A percentile compares a stretch with the other conserved stretches of the same genome.
Conservation (phyloP, 139 green algal species). For the Desmodesmus armatus region DNA sequence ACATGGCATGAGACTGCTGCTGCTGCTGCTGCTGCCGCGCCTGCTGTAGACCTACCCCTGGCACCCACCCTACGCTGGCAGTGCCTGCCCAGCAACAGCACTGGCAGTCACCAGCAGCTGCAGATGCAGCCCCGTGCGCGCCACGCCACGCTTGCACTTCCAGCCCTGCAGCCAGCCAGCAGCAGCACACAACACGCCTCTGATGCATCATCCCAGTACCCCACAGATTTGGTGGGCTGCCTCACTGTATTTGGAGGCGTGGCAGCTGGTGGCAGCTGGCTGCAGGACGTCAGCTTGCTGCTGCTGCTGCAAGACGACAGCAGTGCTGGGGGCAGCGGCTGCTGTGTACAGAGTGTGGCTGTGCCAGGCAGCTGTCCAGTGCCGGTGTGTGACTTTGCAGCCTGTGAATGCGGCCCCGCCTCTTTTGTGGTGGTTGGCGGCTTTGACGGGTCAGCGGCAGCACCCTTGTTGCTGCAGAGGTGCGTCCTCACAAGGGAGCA, state of each 20-base stretch:
- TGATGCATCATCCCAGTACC: no score
- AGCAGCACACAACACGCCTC: not conserved
- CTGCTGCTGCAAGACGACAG: not conserved
- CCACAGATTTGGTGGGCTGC: not conserved
- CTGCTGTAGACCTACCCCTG: conserved; percentile 13
- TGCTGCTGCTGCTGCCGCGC: not conserved
- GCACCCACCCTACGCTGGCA: conserved; percentile 45
- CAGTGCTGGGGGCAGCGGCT: not conserved
- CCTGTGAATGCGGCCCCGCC: conserved; percentile 45
- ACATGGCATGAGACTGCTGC: not conserved
- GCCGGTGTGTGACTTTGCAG: conserved; percentile 41
- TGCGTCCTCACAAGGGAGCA: not conserved
- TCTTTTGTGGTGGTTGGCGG: conserved; percentile 57
- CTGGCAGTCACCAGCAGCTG: no score
- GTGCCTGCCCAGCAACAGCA: conserved; percentile 28
- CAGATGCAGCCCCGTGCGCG: conserved; percentile 32
- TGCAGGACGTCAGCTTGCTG: conserved; percentile 49
- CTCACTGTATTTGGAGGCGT: conserved; percentile 59
- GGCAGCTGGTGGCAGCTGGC: conserved; percentile 47
- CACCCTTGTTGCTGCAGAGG: conserved; percentile 32
- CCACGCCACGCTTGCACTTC: conserved; percentile 43
- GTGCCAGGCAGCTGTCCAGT: not conserved
- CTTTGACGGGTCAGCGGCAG: conserved; percentile 53
- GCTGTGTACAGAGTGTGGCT: not conserved
- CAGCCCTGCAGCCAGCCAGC: conserved; percentile 15